phyloP scores from a whole-genome alignment of 345 rosid species.

The Aethionema arabicum region DNA sequence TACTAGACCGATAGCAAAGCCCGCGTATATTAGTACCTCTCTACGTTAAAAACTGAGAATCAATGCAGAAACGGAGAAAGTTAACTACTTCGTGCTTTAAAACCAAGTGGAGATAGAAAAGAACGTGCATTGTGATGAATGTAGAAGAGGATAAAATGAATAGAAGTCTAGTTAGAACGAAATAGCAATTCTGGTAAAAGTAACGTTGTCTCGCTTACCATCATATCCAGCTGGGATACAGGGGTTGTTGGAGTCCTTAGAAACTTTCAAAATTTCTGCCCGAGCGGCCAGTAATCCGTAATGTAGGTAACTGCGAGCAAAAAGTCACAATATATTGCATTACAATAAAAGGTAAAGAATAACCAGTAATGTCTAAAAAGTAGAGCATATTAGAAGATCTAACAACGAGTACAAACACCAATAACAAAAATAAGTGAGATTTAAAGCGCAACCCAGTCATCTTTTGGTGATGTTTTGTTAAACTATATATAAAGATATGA shows the following conservation, averaged over 20 bases:
- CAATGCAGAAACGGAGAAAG: background rate
- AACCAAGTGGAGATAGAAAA: background rate
- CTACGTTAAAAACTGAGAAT: background rate
- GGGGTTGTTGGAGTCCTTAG: conserved; percentile 68
- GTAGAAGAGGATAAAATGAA: too few relatives aligned
- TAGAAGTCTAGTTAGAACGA: too few relatives aligned
- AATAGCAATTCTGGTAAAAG: too few relatives aligned
- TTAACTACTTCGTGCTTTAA: background rate
- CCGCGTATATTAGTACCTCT: background rate
- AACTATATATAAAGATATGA: too few relatives aligned
- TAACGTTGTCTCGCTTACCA: conserved; percentile 45
- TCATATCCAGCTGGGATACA: conserved; percentile 74
- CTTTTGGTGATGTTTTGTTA: too few relatives aligned
- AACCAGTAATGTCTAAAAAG: background rate
- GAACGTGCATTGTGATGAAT: background rate
- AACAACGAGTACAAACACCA: conserved; percentile 10
- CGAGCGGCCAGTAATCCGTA: conserved; percentile 97
- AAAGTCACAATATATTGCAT: conserved; percentile 9
- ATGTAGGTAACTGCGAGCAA: conserved; percentile 71
- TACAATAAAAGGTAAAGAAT: background rate
- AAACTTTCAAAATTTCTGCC: conserved; percentile 77
- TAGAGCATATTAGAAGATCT: background rate
- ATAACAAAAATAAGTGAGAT: too few relatives aligned
- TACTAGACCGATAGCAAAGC: background rate
- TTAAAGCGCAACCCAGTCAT: too few relatives aligned